Base-by-base conservation (phyloP, 2,329 filamentous ascomycete genomes). In the Seiridium unicorne region DNA sequence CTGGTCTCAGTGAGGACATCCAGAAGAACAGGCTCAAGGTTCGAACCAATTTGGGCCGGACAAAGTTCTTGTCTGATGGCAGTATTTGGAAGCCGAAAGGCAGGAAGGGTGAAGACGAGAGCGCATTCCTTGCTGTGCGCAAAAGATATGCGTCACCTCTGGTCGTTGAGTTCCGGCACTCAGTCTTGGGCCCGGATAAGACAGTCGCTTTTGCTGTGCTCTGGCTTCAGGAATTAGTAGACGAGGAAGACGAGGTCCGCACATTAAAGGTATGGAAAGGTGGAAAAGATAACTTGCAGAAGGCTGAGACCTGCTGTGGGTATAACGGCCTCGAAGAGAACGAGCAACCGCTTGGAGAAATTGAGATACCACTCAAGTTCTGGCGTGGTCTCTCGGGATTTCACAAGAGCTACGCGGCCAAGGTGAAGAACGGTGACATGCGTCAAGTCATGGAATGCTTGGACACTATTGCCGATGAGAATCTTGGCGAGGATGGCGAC, bases 201-300 rank as follows among this genome's bases (percentile, higher is more conserved):
- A 85, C 84, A 0, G 75, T 80, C 2, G 88, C 86, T 0, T 89
- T 90, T 65, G 81, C 82, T 5, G 80, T 90, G 2, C 74, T 90
- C 2, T 91, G 89, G 89, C 78, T 91, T 18, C 84, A 86, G 63
- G 85, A 91, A n/a, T 77, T 92, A 0, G 75, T 81, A 0, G 89
- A 92, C 60, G 89, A 91, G 61, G 84, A 90, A 66, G 81, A 87
- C 57, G 76, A 79, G 48, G 84, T 81, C 0, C 66, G 89, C 7
- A 80, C 78, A 4, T 69, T 92, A 3, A 74, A 84, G 4, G 81
- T 92, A 3, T 92, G 87, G 85, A 88, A 86, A 68, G 87, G 88
- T 32, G 82, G 89, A 64, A 77, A 87, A 70, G 72, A 82, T 64
- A 62, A 79, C 67, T 62, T 81, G 61, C 66, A 65, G 69, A 62